Evolutionary conservation across 2,329 filamentous ascomycete species (phyloP).

Genomic region (Cadophora malorum): DNA sequence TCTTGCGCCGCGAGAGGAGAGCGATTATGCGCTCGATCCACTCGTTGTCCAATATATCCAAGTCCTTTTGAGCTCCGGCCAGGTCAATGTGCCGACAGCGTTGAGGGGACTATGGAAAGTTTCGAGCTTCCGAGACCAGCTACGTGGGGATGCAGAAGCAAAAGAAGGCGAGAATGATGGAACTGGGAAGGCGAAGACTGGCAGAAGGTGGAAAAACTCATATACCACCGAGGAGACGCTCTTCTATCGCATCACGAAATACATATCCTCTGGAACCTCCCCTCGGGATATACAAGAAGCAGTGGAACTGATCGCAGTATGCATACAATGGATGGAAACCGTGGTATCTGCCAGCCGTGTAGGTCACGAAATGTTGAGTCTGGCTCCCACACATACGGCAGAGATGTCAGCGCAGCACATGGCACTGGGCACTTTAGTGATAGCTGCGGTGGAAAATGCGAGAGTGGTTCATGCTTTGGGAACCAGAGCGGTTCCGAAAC

Average conservation of each 20-base stretch:
- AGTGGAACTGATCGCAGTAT: conserved; percentile 55
- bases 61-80: conserved; percentile 56
- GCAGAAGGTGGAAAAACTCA: conserved; percentile 59
- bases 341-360: conserved; percentile 59
- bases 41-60: conserved; percentile 66
- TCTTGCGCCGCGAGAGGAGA: conserved; percentile 57
- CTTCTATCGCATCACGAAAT: conserved; percentile 44
- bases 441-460: conserved; percentile 66
- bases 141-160: conserved; percentile 18
- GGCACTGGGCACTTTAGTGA: conserved; percentile 67
- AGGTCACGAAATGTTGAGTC: conserved; percentile 50
- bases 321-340: conserved; percentile 65
- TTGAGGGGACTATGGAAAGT: conserved; percentile 62
- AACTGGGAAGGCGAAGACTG: conserved; percentile 28
- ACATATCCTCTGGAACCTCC: conserved; percentile 52
- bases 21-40: conserved; percentile 59
- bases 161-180: conserved; percentile 34
- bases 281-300: conserved; percentile 57
- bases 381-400: conserved; percentile 53
- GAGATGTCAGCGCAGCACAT: conserved; percentile 68
- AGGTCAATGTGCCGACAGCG: conserved; percentile 61
- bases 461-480: conserved; percentile 60
- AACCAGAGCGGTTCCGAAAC: conserved; percentile 56
- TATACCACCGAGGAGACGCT: conserved; percentile 52
- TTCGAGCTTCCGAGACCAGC: conserved; percentile 45